Evolutionary conservation across 202 grass and related monocot genomes (phyloP), one percentile per base, ranked within the genome.

Genomic region (Musa balbisiana): DNA sequence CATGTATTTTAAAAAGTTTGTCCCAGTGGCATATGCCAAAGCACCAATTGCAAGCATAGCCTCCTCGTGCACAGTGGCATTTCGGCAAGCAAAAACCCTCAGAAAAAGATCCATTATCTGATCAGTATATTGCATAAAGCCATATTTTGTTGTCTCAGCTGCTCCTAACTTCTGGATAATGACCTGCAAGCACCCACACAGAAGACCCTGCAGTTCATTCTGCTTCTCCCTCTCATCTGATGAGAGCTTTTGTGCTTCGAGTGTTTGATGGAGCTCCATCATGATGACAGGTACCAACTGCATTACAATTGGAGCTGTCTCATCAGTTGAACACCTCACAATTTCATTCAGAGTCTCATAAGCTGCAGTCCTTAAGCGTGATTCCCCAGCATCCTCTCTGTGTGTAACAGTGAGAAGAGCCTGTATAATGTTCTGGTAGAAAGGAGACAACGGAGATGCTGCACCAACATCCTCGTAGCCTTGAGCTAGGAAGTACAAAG

Each of bases 61-160:
- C 33, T 43, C 33, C 33, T 43, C 33, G 2, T 43, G 33, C 33
- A 64, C 62, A 1, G 62, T 64, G 9, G 62, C 62, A 64, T 64
- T 64, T 64, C 62, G 62, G 21, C 62, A 64, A 64, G 62, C 62
- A 64, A 64, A 64, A 64, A 64, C 62, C 62, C 62, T 64, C 62
- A 64, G 12, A 43, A 43, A 43, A 5, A 43, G 33, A 43, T 43
- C 33, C 33, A 43, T 43, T 43, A 43, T 43, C 33, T 64, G 62
- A n/a, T 64, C 62, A 22, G 62, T 23, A 25, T 23, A 64, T 23
- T 64, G 62, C 62, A 64, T 22, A 23, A 64, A 64, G n/a, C 21
- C n/a, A 64, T 64, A 64, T 23, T 64, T 64, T 24, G 62, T 64
- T 64, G 62, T 64, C 62, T 64, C 62, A 22, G 62, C 20, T 64